Evolutionary conservation across 306 rosid species (phyloP), one percentile per base, ranked within the genome.

Genomic region (Arachis hypogaea): DNA sequence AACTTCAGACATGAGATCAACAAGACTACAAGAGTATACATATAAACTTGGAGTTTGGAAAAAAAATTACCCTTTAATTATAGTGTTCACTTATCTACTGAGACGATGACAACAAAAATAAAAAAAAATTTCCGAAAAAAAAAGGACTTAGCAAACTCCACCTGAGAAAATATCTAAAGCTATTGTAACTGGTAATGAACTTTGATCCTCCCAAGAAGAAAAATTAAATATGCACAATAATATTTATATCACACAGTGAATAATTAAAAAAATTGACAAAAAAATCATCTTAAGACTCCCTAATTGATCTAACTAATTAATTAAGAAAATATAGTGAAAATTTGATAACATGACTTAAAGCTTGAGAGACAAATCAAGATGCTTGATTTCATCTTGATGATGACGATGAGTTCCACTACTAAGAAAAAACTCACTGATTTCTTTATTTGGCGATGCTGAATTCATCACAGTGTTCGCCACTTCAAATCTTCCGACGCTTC

Each of bases 341-440:
- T 22, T 22, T 22, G 28, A 22, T 22, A 22, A 22, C 28, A 22
- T 22, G 1, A 22, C 2, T 73, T 71, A 90, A 45, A 91, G 97
- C 89, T 83, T 86, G 71, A 91, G 97, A 3, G 92, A 85, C 67
- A 91, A 80, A 83, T 91, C 97, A 55, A 91, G 84, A 49, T 85
- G 77, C 74, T 85, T 91, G 62, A 68, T 82, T 59, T 88, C 91
- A 71, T 90, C 93, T 22, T 79, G 84, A 63, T 82, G 67, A 49
- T 66, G 65, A 46, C 8, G 76, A 68, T 33, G 74, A 72, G 65
- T 64, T 66, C 83, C 83, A 73, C 60, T 55, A 77, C 44, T 49
- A 28, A 41, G 81, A 77, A 87, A 52, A 71, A 28, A 79, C 46
- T 80, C 86, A 29, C 56, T 55, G 28, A 73, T 59, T 65, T 83